These are phyloP conservation scores for Ammopiptanthus mongolicus DNA, from an alignment of 306 rosid genomes.

Conservation along the genomic window DNA sequence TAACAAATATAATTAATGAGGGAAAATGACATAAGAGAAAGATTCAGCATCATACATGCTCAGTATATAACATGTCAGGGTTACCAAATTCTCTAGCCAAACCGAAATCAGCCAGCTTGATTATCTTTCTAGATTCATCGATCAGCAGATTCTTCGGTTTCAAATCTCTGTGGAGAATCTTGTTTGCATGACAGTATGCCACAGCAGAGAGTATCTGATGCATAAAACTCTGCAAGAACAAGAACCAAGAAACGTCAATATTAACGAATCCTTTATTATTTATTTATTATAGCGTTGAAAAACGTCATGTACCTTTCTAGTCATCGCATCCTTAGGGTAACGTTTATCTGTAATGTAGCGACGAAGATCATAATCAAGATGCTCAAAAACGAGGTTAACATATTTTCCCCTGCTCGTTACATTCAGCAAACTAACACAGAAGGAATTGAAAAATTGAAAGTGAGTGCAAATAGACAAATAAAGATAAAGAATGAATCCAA, in stretches of 20 bases:
- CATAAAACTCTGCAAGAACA: neutral
- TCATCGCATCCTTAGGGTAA: neutral
- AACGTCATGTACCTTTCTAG: neutral
- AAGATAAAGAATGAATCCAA: neutral
- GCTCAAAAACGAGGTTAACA: conserved; percentile 9
- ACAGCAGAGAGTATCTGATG: conserved; percentile 17
- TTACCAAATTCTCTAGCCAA: conserved; percentile 4
- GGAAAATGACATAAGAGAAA: neutral
- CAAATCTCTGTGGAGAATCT: conserved; percentile 19
- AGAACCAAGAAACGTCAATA: neutral
- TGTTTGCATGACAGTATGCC: conserved; percentile 3
- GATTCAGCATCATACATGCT: neutral
- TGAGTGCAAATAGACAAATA: neutral
- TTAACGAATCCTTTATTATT: too few relatives aligned
- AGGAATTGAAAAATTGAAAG: neutral
- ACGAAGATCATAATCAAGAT: neutral
- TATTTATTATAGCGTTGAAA: neutral
- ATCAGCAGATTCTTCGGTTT: conserved; percentile 16
- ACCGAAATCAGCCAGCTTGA: conserved; percentile 25
- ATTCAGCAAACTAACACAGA: neutral
- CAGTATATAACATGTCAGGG: neutral
- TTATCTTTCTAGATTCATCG: neutral
- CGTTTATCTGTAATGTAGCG: neutral
- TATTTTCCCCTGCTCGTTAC: neutral
- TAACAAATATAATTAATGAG: too few relatives aligned